Evolutionary conservation across 2,329 filamentous ascomycete genomes (phyloP), one percentile per base, ranked within the genome.

Genomic region (Aspergillus tubingensis): DNA sequence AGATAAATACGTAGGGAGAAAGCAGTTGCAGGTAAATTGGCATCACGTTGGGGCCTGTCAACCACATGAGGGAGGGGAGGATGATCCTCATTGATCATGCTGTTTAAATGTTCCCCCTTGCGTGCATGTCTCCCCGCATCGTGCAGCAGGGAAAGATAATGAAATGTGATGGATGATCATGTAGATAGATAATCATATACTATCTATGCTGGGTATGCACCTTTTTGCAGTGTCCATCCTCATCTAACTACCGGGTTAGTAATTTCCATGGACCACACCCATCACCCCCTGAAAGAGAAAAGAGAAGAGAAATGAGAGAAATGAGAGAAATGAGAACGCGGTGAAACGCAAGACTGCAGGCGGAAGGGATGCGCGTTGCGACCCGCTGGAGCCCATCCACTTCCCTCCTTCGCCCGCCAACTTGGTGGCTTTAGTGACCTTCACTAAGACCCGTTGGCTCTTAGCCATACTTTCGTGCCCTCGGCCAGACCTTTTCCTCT

Each of bases 281-380:
- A 27, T 13, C 32, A 36, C 32, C 32, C 32, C 32, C 32, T 36
- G 32, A 36, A 30, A 27, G 25, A 27, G 30, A 32, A 30, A 32
- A 32, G 30, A 32, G 30, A 32, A 32, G 10, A 10, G 30, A 32
- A 8, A 8, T 8, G 25, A 27, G 27, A 30, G 32, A 32, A 11
- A 11, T 11, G 30, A 32, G 30, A 13, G 27, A 30, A 30, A 11
- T 62, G 61, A 63, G 47, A 15, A 36, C 54, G 36, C 54, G 54
- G 58, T 61, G 58, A 63, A 63, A 63, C 48, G 61, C 32, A 50
- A n/a, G 47, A n/a, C 47, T 50, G 39, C 39, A 55, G 39, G 53
- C 39, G 53, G 62, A 55, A 64, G 57, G 57, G 63, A 65, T 65
- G 61, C 59, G 63, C 63, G 63, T 49, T 63, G 56, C 53, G 53